Evolutionary conservation across 495 filamentous ascomycete genomes (phyloP), one percentile per base, ranked within the genome.

Genomic region (Podospora tetraspora): DNA sequence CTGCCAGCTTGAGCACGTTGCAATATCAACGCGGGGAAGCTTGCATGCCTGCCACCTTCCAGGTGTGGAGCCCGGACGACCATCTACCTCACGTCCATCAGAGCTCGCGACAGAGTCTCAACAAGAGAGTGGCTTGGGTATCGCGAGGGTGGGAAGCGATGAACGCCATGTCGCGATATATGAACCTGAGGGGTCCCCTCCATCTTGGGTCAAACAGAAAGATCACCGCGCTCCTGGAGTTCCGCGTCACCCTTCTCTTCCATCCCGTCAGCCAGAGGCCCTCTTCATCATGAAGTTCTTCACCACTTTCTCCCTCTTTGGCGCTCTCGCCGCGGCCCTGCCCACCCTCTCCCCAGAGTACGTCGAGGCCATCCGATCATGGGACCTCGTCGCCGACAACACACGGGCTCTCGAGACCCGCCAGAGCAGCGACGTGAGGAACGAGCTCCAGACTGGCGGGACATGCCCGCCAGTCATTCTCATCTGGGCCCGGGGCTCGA

Each of bases 381-480:
- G 61, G 22, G 58, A 67, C 25, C 61, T 70, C 19, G n/a, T 70
- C 43, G 62, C 57, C 34, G 29, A 19, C 3, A 58, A 60, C 13
- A 34, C 64, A 16, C 61, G 61, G 57, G 21, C 56, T 13, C 19
- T 72, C 43, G 57, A 66, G 57, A 25, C 64, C 22, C 64, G 70
- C 16, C 37, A 37, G 5, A 59, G 25, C 27, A 23, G 43, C 57
- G 34, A 57, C 9, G 68, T 68, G 2, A 59, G 61, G 12, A 70
- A 67, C 52, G 68, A 70, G 29, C 68, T 72, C 29, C 23, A 57
- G 3, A 27, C 27, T 21, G 70, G 70, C 57, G 64, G 70, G 23
- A 34, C 68, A n/a, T 86, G 84, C 72, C 79, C 79, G n/a, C 70
- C 74, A 25, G 77, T 85, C 27, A 81, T 83, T 64, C 80, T 86